phyloP scores from a whole-genome alignment of 805 yeast genomes.

The Saturnispora serradocipensis region DNA sequence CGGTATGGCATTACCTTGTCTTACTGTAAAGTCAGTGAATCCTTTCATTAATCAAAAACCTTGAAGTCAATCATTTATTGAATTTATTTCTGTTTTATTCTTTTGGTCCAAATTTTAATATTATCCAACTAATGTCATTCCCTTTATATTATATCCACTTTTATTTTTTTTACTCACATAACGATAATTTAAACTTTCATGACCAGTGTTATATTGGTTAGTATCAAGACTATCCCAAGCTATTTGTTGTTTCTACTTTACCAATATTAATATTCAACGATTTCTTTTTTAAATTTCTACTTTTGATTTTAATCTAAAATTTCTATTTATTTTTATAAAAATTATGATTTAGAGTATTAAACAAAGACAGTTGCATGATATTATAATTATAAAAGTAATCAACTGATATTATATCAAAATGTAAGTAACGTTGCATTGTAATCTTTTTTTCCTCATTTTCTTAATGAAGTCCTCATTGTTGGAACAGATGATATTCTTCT shows the following conservation, averaged over 20 bases:
- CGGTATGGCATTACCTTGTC: constrained; percentile 92
- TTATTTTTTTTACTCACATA: neutral
- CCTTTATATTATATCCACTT: neutral
- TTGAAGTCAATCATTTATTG: neutral
- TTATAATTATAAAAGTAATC: neutral
- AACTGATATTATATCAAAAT: neutral
- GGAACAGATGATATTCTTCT: constrained; percentile 8
- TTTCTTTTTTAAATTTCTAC: neutral
- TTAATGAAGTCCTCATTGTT: constrained; percentile 9
- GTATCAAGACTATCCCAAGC: neutral
- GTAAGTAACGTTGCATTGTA: neutral
- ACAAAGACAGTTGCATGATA: neutral
- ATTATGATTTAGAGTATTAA: neutral
- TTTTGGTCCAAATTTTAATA: neutral
- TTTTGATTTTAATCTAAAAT: neutral
- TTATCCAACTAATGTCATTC: constrained; percentile 8
- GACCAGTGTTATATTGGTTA: neutral
- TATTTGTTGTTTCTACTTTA: neutral
- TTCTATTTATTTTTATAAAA: neutral
- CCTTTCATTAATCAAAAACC: constrained; percentile 43
- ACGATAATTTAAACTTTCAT: neutral
- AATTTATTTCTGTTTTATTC: neutral
- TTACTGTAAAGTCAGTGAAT: constrained; percentile 83
- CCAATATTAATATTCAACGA: neutral
- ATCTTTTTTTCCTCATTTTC: constrained; percentile 2